A percentile compares a stretch with the other conserved stretches of the same genome.
Evolutionary conservation across 208 protist species (phyloP).

Genomic region (Acanthamoeba castellanii): DNA sequence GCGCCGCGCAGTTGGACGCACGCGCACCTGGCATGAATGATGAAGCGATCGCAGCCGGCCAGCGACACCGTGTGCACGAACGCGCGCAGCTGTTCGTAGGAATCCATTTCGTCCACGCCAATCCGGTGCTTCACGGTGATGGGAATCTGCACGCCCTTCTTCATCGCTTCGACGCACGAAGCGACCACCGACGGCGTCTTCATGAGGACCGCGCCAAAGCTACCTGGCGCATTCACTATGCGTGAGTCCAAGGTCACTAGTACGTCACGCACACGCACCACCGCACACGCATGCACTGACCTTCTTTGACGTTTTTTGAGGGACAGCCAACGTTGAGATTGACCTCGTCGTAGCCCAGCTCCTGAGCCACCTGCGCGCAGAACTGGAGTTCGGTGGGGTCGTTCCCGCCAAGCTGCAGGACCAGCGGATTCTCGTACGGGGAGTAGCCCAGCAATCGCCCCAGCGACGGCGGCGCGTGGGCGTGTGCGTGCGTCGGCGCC

Average conservation of each 20-base stretch:
- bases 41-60: conserved; percentile 44
- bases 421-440: conserved; percentile 6
- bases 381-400: not conserved
- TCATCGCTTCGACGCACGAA: conserved; percentile 36
- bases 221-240: not conserved
- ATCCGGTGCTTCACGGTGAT: conserved; percentile 60
- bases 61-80: conserved; percentile 12
- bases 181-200: not conserved
- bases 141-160: conserved; percentile 7
- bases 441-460: conserved; percentile 19
- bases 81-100: conserved; percentile 47
- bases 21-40: conserved; percentile 6
- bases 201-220: conserved; percentile 68
- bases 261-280: not conserved
- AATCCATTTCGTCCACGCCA: conserved; percentile 57
- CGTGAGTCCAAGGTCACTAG: no score
- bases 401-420: conserved; percentile 58
- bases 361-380: conserved; percentile 26
- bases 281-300: not conserved
- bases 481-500: not conserved
- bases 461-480: conserved; percentile 11
- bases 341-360: conserved; percentile 54
- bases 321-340: conserved; percentile 65
- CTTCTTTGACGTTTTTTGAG: conserved; percentile 7
- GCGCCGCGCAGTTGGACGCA: not conserved